Base-by-base conservation (phyloP, 2,329 filamentous ascomycete genomes). In the Neofusicoccum umdonicola region DNA sequence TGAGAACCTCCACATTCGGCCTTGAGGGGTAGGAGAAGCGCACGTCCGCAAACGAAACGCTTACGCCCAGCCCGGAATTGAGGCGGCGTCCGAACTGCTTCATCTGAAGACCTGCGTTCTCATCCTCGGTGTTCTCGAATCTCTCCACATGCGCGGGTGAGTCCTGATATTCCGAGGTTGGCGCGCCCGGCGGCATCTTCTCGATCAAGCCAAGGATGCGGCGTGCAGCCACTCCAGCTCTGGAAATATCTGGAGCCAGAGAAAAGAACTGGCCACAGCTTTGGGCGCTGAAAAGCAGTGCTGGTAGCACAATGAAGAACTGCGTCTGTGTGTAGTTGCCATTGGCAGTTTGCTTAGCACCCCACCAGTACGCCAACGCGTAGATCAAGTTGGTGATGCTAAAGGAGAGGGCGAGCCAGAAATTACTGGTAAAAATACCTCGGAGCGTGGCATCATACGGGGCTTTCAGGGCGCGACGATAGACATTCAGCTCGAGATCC, bases 361-460 rank as follows among this genome's bases (percentile, higher is more conserved):
- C 90, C 89, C 90, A 93, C 89, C 90, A 93, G 76, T 92, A 93
- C 0, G 89, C 88, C 62, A 93, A 84, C 0, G 89, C 88, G 71
- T 92, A 91, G 34, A 92, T 85, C 57, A 90, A 82, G 70, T 89
- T 90, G 27, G 87, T 85, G 9, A 84, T 79, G 68, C 83, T 84
- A 71, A 87, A 85, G n/a, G 86, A 82, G 44, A 88, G 79, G 1
- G 87, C 85, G 5, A 88, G 82, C 80, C 84, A 88, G 15, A 87
- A 73, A 71, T 87, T 88, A 45, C 83, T 83, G 42, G 81, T 78
- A 34, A 83, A 67, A 15, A 80, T 83, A 15, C 81, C 81, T n/a
- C 74, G 71, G 1, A 83, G 73, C 65, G 81, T 84, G 54, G 83
- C 82, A 65, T 80, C 81, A 41, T 80, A 78, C 0, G 83, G 84